Percentiles rank a stretch among this genome's conserved stretches.
phyloP scores from a whole-genome alignment of 164 flowering plant species.

The Tinospora cordifolia region DNA sequence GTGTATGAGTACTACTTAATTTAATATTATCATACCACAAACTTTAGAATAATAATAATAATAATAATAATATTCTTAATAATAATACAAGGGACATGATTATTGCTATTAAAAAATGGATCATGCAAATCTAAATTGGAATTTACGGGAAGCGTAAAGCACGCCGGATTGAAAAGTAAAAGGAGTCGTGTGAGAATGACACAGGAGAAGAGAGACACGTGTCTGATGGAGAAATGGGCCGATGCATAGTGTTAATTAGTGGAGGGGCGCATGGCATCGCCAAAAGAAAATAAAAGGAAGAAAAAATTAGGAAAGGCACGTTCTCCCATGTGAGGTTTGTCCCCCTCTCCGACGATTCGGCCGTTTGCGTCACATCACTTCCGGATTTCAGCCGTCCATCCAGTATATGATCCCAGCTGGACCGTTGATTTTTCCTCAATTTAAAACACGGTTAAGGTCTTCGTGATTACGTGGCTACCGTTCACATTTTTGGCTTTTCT shows the following conservation, averaged over 20 bases:
- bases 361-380: background rate
- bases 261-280: background rate
- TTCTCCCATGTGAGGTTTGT: conserved; percentile 24
- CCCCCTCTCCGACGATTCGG: conserved; percentile 6
- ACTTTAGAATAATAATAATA: too few relatives aligned
- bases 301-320: background rate
- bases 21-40: too few relatives aligned
- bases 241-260: background rate
- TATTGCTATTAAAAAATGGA: too few relatives aligned
- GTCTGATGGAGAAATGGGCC: background rate
- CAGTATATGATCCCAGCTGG: background rate
- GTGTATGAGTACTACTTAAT: too few relatives aligned
- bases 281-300: too few relatives aligned
- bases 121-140: background rate
- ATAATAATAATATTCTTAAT: too few relatives aligned
- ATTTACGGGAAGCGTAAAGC: background rate
- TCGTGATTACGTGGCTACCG: background rate
- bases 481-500: background rate
- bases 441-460: too few relatives aligned
- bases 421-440: background rate
- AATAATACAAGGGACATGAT: too few relatives aligned
- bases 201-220: background rate
- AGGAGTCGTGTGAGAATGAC: background rate
- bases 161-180: background rate
- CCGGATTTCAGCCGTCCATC: conserved; percentile 1